Conservation (phyloP, 2,329 filamentous ascomycete genomes). For the Penicillium thymicola region DNA sequence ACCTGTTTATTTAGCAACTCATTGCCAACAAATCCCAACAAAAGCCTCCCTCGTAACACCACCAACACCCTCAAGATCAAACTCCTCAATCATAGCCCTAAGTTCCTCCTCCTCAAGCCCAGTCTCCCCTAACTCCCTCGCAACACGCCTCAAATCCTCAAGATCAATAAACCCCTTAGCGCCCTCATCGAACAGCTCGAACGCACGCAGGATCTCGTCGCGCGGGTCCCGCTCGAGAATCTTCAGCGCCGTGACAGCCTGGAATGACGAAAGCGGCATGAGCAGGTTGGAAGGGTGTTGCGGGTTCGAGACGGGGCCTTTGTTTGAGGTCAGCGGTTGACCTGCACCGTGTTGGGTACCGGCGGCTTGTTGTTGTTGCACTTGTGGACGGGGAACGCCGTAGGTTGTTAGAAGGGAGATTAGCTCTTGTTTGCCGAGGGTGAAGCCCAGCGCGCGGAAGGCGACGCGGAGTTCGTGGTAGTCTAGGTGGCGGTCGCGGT, state of each 20-base stretch:
- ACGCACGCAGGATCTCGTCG: conserved; percentile 88
- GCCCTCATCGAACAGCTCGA: conserved; percentile 88
- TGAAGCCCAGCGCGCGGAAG: conserved; percentile 91
- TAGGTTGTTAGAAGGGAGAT: conserved; percentile 76
- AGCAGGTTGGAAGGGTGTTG: conserved; percentile 64
- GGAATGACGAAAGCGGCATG: conserved; percentile 69
- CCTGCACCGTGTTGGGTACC: conserved; percentile 20
- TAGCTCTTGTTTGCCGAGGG: conserved; percentile 81
- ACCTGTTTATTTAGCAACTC: conserved; percentile 16
- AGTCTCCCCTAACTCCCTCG: conserved; percentile 81
- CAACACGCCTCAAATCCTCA: conserved; percentile 81
- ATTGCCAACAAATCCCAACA: conserved; percentile 62
- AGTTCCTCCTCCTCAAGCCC: conserved; percentile 91
- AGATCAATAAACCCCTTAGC: conserved; percentile 88
- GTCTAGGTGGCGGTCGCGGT: conserved; percentile 90
- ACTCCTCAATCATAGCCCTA: conserved; percentile 94
- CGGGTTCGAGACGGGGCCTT: conserved; percentile 44
- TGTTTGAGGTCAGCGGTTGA: conserved; percentile 30
- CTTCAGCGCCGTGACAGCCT: conserved; percentile 72
- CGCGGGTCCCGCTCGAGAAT: conserved; percentile 80
- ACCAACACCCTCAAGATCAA: conserved; percentile 90
- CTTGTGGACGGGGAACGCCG: conserved; percentile 65
- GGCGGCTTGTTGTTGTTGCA: conserved; percentile 38
- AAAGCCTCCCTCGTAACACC: conserved; percentile 65
- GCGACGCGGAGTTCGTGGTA: conserved; percentile 98